These are phyloP conservation scores for Cokeromyces recurvatus DNA, from an alignment of 371 early-diverging fungal species.

Conservation along the genomic window DNA sequence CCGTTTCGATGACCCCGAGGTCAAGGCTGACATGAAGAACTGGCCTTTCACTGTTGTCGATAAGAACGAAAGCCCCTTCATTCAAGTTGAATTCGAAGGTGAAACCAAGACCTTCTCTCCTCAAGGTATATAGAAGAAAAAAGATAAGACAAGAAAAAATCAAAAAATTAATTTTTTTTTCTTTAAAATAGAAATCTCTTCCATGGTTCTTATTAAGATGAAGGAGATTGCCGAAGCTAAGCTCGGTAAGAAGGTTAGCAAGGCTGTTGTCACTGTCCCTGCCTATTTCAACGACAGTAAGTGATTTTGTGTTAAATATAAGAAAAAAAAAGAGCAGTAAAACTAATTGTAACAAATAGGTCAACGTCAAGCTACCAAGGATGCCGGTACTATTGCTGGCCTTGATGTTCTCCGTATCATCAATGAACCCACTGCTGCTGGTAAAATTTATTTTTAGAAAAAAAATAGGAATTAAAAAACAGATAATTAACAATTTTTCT, in stretches of 20 bases:
- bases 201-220: slow-evolving; percentile 91
- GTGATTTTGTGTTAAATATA: slow-evolving; percentile 4
- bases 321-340: neutral
- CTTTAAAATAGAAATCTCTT: slow-evolving; percentile 64
- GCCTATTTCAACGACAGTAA: slow-evolving; percentile 70
- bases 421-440: slow-evolving; percentile 95
- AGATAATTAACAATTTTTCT: neutral
- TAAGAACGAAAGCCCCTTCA: slow-evolving; percentile 65
- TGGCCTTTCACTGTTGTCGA: slow-evolving; percentile 84
- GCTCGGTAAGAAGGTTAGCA: slow-evolving; percentile 75
- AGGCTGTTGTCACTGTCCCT: slow-evolving; percentile 96
- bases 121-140: slow-evolving; percentile 38
- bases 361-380: slow-evolving; percentile 85
- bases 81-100: slow-evolving; percentile 78
- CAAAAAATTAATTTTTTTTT: neutral
- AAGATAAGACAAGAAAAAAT: neutral
- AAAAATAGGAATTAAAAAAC: neutral
- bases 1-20: slow-evolving; percentile 83
- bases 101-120: slow-evolving; percentile 84
- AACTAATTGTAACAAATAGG: no score
- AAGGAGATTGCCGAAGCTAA: slow-evolving; percentile 88
- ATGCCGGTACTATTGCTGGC: slow-evolving; percentile 78
- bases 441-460: slow-evolving; percentile 7
- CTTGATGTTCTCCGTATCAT: slow-evolving; percentile 84
- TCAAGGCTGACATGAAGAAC: slow-evolving; percentile 88